Evolutionary conservation across 768 basidiomycete species (phyloP).

Genomic region (Ephemerocybe angulata): DNA sequence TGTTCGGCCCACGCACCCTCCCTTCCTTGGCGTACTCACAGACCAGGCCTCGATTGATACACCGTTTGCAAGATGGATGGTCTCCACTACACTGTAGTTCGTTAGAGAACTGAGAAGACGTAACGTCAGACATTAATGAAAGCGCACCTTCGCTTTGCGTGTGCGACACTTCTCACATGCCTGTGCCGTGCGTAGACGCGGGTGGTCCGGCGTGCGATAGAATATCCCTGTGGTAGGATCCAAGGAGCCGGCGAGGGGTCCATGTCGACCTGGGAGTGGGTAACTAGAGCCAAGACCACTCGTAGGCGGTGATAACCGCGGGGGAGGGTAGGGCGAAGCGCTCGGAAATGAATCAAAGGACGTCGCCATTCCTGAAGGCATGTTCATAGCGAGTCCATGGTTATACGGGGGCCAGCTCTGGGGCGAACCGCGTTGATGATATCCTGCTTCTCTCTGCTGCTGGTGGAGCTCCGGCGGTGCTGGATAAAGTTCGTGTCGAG

Average conservation of each 20-base stretch:
- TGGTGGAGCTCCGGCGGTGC: slow-evolving; percentile 8
- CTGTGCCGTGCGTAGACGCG: slow-evolving; percentile 65
- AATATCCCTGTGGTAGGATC: slow-evolving; percentile 66
- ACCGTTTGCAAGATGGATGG: slow-evolving; percentile 66
- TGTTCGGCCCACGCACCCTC: slow-evolving; percentile 59
- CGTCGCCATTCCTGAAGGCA: slow-evolving; percentile 12
- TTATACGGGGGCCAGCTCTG: slow-evolving; percentile 28
- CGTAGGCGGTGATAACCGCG: slow-evolving; percentile 27
- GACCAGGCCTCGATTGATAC: slow-evolving; percentile 49
- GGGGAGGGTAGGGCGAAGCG: slow-evolving; percentile 27
- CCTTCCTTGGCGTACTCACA: slow-evolving; percentile 72
- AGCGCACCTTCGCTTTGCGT: slow-evolving; percentile 67
- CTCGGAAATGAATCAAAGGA: slow-evolving; percentile 23
- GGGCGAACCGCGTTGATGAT: slow-evolving; percentile 12
- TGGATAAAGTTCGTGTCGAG: slow-evolving; percentile 6
- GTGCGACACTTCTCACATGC: slow-evolving; percentile 74
- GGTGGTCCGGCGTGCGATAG: slow-evolving; percentile 60
- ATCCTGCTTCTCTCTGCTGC: background rate
- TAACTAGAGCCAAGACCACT: slow-evolving; percentile 10
- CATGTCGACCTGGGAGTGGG: background rate
- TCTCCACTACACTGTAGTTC: slow-evolving; percentile 62
- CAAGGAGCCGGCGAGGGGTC: slow-evolving; percentile 51
- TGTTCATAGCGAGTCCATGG: slow-evolving; percentile 13
- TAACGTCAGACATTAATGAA: slow-evolving; percentile 9
- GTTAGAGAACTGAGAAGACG: background rate